Evolutionary conservation across 2,329 filamentous ascomycete genomes (phyloP).

Genomic region (Myriosclerotinia scirpicola): DNA sequence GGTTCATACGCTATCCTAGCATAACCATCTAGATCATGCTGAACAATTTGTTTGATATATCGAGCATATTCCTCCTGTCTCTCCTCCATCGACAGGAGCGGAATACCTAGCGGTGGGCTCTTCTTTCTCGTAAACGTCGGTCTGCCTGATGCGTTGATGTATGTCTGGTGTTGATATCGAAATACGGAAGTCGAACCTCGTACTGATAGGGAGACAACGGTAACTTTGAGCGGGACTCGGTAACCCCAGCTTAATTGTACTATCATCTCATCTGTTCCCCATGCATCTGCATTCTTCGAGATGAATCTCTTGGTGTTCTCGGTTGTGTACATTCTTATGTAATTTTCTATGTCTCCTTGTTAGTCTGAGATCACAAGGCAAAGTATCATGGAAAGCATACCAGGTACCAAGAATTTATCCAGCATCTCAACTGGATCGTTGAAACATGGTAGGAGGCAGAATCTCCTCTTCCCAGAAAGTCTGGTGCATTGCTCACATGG

Average conservation of each 20-base stretch:
- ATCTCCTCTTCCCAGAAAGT: constrained; percentile 38
- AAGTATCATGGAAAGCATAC: constrained; percentile 26
- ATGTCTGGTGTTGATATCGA: constrained; percentile 30
- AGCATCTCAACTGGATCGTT: constrained; percentile 40
- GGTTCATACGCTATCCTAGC: constrained; percentile 33
- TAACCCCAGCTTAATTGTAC: constrained; percentile 38
- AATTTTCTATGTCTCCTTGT: constrained; percentile 34
- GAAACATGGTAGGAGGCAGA: constrained; percentile 39
- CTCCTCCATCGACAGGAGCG: constrained; percentile 35
- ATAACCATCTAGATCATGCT: constrained; percentile 33
- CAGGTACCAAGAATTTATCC: constrained; percentile 36
- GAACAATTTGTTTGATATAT: constrained; percentile 37
- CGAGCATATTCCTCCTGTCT: constrained; percentile 35
- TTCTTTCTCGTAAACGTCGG: constrained; percentile 31
- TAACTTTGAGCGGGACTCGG: constrained; percentile 30
- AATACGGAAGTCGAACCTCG: constrained; percentile 32
- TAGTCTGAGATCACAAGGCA: not conserved
- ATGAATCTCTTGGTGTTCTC: constrained; percentile 38
- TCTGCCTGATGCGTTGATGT: constrained; percentile 24
- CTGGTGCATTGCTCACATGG: constrained; percentile 39
- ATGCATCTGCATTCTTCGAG: constrained; percentile 33
- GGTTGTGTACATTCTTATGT: constrained; percentile 36
- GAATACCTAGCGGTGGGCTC: constrained; percentile 38
- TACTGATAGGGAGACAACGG: constrained; percentile 36
- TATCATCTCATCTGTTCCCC: constrained; percentile 33